Evolutionary conservation across 176 grass and related monocot genomes (phyloP).

Genomic region (Ampelocalamus luodianensis): DNA sequence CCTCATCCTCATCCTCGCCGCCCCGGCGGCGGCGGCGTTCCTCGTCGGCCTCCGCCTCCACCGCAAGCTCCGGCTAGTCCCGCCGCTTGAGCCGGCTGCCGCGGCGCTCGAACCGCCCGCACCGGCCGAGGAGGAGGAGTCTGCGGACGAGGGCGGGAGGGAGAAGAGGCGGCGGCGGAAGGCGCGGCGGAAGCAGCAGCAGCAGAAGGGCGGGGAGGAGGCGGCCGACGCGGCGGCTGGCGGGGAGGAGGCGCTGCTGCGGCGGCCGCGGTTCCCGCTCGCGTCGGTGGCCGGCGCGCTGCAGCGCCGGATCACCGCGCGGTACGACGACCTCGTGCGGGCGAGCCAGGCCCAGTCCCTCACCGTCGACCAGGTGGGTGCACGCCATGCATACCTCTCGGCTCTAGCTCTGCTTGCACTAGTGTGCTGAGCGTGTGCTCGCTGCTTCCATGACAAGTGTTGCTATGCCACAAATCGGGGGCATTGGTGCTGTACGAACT

Average conservation of each 20-base stretch:
- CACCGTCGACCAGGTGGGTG: slow-evolving; percentile 69
- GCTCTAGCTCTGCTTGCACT: background rate
- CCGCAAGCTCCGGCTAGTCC: background rate
- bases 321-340: slow-evolving; percentile 80
- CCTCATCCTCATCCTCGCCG: slow-evolving; percentile 19
- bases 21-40: background rate
- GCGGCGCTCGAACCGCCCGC: background rate
- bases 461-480: background rate
- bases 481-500: background rate
- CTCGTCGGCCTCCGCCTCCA: background rate
- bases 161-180: slow-evolving; percentile 48
- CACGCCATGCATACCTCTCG: background rate
- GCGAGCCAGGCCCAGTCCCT: slow-evolving; percentile 64
- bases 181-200: slow-evolving; percentile 54
- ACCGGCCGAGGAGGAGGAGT: background rate
- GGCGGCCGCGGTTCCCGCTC: slow-evolving; percentile 64
- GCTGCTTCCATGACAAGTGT: background rate
- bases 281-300: slow-evolving; percentile 66
- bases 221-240: slow-evolving; percentile 7
- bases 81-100: background rate
- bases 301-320: slow-evolving; percentile 73
- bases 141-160: background rate
- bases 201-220: slow-evolving; percentile 14
- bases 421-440: background rate
- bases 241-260: slow-evolving; percentile 19